Evolutionary conservation across 768 basidiomycete species (phyloP).

Genomic region (Tulasnella sp.): DNA sequence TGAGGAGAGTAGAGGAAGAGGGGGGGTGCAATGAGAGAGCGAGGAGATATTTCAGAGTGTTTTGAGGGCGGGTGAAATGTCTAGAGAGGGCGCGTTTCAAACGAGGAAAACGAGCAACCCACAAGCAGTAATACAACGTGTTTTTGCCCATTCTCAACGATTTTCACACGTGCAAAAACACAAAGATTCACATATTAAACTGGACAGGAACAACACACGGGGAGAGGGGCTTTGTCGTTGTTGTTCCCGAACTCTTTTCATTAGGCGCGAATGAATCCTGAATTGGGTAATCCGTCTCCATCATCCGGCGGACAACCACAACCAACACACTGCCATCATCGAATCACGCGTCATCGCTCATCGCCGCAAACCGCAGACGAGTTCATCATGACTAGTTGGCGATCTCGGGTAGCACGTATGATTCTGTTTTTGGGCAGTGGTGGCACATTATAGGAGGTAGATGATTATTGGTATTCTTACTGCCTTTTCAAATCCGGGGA

Average conservation of each 20-base stretch:
- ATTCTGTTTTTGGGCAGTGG: neutral
- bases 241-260: neutral
- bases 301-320: neutral
- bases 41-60: neutral
- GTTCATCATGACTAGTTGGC: neutral
- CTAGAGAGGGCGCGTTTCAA: neutral
- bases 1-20: neutral
- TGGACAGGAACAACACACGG: neutral
- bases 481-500: neutral
- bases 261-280: neutral
- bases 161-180: neutral
- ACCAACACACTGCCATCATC: neutral
- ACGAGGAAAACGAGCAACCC: neutral
- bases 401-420: neutral
- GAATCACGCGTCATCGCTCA: neutral
- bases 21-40: neutral
- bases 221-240: neutral
- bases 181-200: too few species aligned
- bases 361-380: neutral
- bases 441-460: neutral
- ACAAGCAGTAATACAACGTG: neutral
- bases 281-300: neutral
- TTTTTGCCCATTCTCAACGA: neutral
- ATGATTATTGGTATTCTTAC: neutral
- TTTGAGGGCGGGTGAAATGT: neutral